phyloP scores from a whole-genome alignment of 1,139 yeast species.

The Debaryomyces robertsiae region DNA sequence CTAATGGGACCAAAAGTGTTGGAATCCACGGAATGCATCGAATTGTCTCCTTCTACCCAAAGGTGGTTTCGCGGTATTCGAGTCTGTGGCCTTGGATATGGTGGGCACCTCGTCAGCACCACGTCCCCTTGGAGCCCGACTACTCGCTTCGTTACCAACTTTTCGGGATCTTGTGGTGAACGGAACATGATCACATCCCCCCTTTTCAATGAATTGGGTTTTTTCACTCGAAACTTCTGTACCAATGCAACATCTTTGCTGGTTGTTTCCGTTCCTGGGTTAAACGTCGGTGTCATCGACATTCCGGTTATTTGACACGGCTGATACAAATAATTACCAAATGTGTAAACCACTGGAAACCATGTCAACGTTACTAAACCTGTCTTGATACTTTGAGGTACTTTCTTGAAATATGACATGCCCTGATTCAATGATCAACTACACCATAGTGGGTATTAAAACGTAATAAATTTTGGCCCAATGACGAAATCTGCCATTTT shows the following conservation, averaged over 20 bases:
- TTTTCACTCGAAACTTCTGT: slow-evolving; percentile 61
- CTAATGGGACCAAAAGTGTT: slow-evolving; percentile 86
- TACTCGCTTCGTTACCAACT: slow-evolving; percentile 73
- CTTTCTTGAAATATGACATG: slow-evolving; percentile 9
- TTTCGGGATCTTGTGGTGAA: slow-evolving; percentile 78
- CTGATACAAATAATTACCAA: slow-evolving; percentile 71
- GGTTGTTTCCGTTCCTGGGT: slow-evolving; percentile 58
- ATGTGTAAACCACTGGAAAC: slow-evolving; percentile 77
- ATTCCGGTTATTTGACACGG: slow-evolving; percentile 78
- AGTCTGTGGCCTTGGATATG: slow-evolving; percentile 65
- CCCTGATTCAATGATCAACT: no score
- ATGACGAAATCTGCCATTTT: slow-evolving; percentile 7
- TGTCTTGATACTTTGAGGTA: slow-evolving; percentile 20
- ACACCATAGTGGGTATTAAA: no score
- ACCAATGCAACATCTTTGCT: slow-evolving; percentile 69
- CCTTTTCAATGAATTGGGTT: slow-evolving; percentile 46
- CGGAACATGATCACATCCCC: slow-evolving; percentile 80
- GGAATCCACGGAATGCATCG: slow-evolving; percentile 79
- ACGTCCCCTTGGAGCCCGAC: slow-evolving; percentile 74
- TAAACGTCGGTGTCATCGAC: slow-evolving; percentile 90
- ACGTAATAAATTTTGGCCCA: no score
- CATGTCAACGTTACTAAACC: slow-evolving; percentile 49
- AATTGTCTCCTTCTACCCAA: slow-evolving; percentile 95
- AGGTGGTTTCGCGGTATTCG: slow-evolving; percentile 75
- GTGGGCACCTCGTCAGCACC: slow-evolving; percentile 55